Conservation (phyloP, 164 flowering plant genomes). For the Kalanchoe fedtschenkoi region DNA sequence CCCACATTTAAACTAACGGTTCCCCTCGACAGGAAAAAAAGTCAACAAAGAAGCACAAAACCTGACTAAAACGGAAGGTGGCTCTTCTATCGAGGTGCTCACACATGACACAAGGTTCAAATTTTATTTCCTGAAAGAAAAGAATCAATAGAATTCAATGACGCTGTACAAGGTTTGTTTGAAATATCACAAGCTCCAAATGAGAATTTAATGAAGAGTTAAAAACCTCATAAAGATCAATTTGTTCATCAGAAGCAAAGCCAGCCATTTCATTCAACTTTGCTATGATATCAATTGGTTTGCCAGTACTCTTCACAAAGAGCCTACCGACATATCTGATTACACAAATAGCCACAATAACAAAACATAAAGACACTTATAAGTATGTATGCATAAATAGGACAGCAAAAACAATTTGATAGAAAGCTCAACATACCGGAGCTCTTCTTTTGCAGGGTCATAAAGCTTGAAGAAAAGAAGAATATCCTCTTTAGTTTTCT, state of each 20-base stretch:
- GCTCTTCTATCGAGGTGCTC: conserved; percentile 50
- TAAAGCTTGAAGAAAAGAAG: conserved; percentile 91
- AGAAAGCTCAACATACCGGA: conserved; percentile 33
- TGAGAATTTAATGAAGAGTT: not conserved
- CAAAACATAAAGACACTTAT: too few species aligned
- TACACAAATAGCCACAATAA: not conserved
- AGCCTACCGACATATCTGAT: conserved; percentile 8
- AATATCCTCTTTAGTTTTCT: conserved; percentile 72
- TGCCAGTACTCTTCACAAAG: conserved; percentile 10
- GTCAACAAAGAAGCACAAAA: conserved; percentile 6
- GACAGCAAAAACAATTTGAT: not conserved
- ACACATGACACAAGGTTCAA: conserved; percentile 70
- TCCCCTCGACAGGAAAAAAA: not conserved
- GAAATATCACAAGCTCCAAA: not conserved
- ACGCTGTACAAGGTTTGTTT: not conserved
- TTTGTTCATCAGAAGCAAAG: conserved; percentile 5
- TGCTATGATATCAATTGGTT: conserved; percentile 7
- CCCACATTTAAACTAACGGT: not conserved
- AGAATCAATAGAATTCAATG: not conserved
- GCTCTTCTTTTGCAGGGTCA: conserved; percentile 76
- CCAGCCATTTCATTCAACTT: conserved; percentile 9
- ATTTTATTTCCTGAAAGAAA: conserved; percentile 59
- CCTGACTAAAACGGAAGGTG: conserved; percentile 61
- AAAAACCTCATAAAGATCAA: conserved; percentile 8
- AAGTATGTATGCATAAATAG: not conserved